Evolutionary conservation across 768 basidiomycete genomes (phyloP), one percentile per base, ranked within the genome.

Genomic region (Sutorius australiensis): DNA sequence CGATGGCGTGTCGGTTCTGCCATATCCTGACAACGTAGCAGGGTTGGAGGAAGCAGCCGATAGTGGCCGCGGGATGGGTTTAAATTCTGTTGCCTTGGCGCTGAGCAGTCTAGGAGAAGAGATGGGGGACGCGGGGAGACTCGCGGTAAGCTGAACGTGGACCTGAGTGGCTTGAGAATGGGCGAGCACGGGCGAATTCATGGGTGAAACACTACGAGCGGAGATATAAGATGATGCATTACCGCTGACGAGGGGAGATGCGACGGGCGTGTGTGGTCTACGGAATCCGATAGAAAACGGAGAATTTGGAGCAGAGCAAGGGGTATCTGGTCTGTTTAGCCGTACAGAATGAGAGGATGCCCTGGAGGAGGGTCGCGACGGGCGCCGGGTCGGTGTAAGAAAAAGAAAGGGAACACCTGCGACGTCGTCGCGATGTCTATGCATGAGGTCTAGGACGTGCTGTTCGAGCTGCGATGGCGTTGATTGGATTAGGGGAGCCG

Each of bases 371-470:
- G 89, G 88, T 10, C 89, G 82, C 11, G 89, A 90, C 5, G 89
- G 89, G 17, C 89, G 82, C 55, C 86, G 79, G 31, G 84, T 88
- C 19, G 88, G 87, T 5, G 88, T 92, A 45, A 92, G 75, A 72
- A 87, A 89, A 51, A 91, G 73, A 66, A 92, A 92, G 0, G 89
- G 89, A 6, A 90, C 86, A 17, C 87, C 87, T 12, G 86, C 83
- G 37, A 87, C 74, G 74, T 91, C 86, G 78, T 95, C 93, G 56
- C 83, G 79, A 69, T 94, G 90, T 72, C 89, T 88, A 73, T 98
- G 95, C 95, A 98, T 97, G 56, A 97, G 80, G 65, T 95, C 92
- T 17, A 98, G 76, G 53, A 94, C 90, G 66, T 86, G 82, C 61
- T 94, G 89, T 65, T 97, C 94, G 56, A 92, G 75, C 87, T 91